phyloP scores from a whole-genome alignment of 495 filamentous ascomycete genomes.

The Aspergillus ellipticus region DNA sequence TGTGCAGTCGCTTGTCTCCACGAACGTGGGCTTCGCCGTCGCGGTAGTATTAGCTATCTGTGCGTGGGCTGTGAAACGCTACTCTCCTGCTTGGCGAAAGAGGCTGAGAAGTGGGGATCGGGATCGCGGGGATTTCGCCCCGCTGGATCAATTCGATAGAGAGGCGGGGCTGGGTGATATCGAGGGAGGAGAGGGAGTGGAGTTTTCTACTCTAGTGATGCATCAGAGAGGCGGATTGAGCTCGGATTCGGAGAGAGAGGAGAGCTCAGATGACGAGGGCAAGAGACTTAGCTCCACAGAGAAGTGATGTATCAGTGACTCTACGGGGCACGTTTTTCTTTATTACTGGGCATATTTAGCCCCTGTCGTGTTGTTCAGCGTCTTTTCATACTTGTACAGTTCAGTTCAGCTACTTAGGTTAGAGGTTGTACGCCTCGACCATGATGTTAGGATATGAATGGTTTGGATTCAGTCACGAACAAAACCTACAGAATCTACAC shows the following conservation, averaged over 20 bases:
- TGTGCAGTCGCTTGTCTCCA: background rate
- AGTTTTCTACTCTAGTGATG: slow-evolving; percentile 10
- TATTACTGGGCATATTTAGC: too few relatives aligned
- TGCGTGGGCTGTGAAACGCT: background rate
- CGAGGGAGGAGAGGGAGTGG: slow-evolving; percentile 9
- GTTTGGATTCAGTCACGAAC: too few relatives aligned
- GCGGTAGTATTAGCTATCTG: background rate
- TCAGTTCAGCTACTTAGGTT: background rate
- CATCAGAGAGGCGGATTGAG: background rate
- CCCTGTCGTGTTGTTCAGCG: too few relatives aligned
- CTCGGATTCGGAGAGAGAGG: background rate
- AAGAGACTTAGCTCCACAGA: background rate
- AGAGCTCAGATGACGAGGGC: background rate
- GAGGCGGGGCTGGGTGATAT: slow-evolving; percentile 12
- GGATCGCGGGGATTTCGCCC: background rate
- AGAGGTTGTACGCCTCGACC: too few relatives aligned
- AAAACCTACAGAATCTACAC: too few relatives aligned
- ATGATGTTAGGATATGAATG: too few relatives aligned
- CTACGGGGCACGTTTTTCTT: too few relatives aligned
- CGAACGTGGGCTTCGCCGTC: background rate
- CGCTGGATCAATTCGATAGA: slow-evolving; percentile 2
- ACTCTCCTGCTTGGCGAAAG: background rate
- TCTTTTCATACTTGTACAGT: background rate
- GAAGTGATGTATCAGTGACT: too few relatives aligned
- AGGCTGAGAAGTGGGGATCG: background rate